Base-by-base conservation (phyloP, 768 basidiomycete species). In the Lactarius vividus region DNA sequence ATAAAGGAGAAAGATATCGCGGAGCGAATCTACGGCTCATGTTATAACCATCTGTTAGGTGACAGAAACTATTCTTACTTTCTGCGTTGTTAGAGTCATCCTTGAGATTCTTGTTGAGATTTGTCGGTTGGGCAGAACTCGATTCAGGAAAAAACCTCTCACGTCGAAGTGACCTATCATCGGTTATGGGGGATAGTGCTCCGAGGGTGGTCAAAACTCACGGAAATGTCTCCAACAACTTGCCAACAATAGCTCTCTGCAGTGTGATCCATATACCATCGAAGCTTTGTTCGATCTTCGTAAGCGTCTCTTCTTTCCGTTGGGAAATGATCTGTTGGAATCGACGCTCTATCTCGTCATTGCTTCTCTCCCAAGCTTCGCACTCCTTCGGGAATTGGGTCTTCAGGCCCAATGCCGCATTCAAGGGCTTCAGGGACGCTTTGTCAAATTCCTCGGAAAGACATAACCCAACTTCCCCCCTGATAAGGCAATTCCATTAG, bases 1-100 rank as follows among this genome's bases (percentile, higher is more conserved):
- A 39, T 57, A 57, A 23, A 57, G 8, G n/a, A 15, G 57, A 28
- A 57, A 56, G 9, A 56, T n/a, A 37, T 57, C 37, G n/a, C n/a
- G 35, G 15, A 57, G 57, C 23, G 37, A 39, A 37, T 57, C 57
- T 57, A 37, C 9, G 10, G 29, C 6, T 0, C 2, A 39, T n/a
- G 37, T 23, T 57, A 57, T 8, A 8, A 4, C 2, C 10, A 16
- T 7, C 37, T 18, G 8, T 8, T 1, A 4, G 26, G 26, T 4
- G 6, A 56, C 2, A 33, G 13, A 13, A 52, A 52, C 26, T 18
- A 11, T 7, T n/a, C 33, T 35, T n/a, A 57, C 57, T 13, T 23
- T n/a, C 35, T 1, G n/a, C 35, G 7, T 15, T 28, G 35, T 37
- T 7, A 7, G 49, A 28, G 26, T 26, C 49, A 52, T 4, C 46